These are phyloP conservation scores for Blastomyces gilchristii DNA, from an alignment of 2,329 filamentous ascomycete species.

Conservation along the genomic window DNA sequence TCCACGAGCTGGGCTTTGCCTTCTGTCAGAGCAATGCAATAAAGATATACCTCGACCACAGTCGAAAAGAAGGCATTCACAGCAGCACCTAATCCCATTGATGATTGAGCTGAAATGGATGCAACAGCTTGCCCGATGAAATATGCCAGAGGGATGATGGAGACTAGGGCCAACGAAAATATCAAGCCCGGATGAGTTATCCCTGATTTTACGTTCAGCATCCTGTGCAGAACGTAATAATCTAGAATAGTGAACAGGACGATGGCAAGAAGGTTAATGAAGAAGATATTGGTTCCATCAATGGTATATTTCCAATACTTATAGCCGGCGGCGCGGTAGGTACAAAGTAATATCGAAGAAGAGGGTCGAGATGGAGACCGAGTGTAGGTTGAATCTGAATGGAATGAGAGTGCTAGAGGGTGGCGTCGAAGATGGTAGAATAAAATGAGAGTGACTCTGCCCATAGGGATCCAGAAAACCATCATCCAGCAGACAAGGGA, in stretches of 20 bases:
- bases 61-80: constrained; percentile 99
- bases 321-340: constrained; percentile 83
- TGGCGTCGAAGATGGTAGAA: constrained; percentile 88
- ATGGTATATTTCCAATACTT: constrained; percentile 99
- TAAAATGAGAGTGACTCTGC: constrained; percentile 79
- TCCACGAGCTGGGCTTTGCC: constrained; percentile 91
- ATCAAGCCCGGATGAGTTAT: constrained; percentile 77
- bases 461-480: constrained; percentile 98
- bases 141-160: constrained; percentile 92
- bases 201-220: constrained; percentile 58
- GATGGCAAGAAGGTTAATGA: constrained; percentile 90
- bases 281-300: constrained; percentile 96
- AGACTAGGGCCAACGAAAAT: constrained; percentile 73
- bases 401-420: constrained; percentile 84
- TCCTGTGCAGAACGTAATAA: constrained; percentile 65
- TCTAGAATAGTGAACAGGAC: constrained; percentile 94
- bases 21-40: constrained; percentile 85
- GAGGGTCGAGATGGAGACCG: constrained; percentile 61
- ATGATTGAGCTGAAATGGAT: constrained; percentile 95
- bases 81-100: constrained; percentile 93
- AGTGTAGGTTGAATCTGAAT: constrained; percentile 69
- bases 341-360: constrained; percentile 85
- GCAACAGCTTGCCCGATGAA: constrained; percentile 98
- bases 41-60: constrained; percentile 92
- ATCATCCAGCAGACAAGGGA: constrained; percentile 89